phyloP scores from a whole-genome alignment of 805 yeast genomes.

The Grigorovia humatica region DNA sequence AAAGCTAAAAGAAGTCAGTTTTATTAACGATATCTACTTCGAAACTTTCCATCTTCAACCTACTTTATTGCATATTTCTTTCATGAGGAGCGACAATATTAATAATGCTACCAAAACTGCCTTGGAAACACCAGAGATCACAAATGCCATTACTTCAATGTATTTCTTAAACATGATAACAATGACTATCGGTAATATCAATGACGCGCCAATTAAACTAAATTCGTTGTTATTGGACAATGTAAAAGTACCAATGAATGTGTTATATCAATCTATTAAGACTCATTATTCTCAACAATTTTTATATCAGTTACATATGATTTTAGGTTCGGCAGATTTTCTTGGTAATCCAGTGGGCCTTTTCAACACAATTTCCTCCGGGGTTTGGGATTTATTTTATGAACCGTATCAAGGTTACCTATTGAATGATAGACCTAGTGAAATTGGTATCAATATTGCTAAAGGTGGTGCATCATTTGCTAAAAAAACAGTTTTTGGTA shows the following conservation, averaged over 20 bases:
- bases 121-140: slow-evolving; percentile 18
- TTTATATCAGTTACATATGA: slow-evolving; percentile 82
- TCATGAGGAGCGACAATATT: slow-evolving; percentile 76
- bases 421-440: slow-evolving; percentile 91
- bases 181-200: slow-evolving; percentile 94
- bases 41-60: slow-evolving; percentile 93
- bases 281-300: slow-evolving; percentile 90
- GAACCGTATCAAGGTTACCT: slow-evolving; percentile 96
- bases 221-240: slow-evolving; percentile 84
- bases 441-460: slow-evolving; percentile 88
- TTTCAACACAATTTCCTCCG: slow-evolving; percentile 86
- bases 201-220: slow-evolving; percentile 88
- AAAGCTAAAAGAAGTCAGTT: slow-evolving; percentile 46
- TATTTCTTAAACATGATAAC: slow-evolving; percentile 77
- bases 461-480: slow-evolving; percentile 92
- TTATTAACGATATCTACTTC: slow-evolving; percentile 72
- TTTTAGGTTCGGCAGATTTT: slow-evolving; percentile 92
- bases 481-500: slow-evolving; percentile 89
- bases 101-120: slow-evolving; percentile 47
- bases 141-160: slow-evolving; percentile 46
- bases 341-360: slow-evolving; percentile 96
- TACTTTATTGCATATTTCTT: slow-evolving; percentile 74
- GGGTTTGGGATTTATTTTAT: slow-evolving; percentile 91
- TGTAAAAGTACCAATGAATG: slow-evolving; percentile 73
- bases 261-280: slow-evolving; percentile 55